Base-by-base conservation (phyloP, 1,284 basidiomycete species). In the Pterulicium gracile region DNA sequence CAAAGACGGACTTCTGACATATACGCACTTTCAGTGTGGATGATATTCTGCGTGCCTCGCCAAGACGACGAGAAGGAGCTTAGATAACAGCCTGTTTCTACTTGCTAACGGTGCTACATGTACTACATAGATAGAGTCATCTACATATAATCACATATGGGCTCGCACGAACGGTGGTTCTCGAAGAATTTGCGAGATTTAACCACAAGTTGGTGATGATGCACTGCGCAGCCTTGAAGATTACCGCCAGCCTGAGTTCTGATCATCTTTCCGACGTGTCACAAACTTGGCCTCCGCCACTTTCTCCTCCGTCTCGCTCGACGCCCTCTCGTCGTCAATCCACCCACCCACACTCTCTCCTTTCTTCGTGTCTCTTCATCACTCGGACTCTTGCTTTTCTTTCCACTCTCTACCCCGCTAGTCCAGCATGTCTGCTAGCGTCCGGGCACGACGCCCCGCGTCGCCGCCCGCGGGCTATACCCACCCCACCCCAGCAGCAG, bases 21-120 rank as follows among this genome's bases (percentile, higher is more conserved):
- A 50, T 47, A 49, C 40, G 19, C 36, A 12, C 20, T 44, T 47
- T 18, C 45, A 81, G 80, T 48, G 81, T 83, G 48, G 81, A 83
- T 50, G 77, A 83, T 54, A 83, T 83, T 49, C 66, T 83, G 44
- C 72, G 80, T 39, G 75, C 81, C 5, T 65, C 80, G 23, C 81
- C 80, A 15, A 64, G 81, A 54, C 78, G 63, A 60, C 74, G 81
- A 45, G 80, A 83, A 57, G 80, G 76, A 44, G 75, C 79, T 48
- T 81, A 70, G 50, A 10, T 18, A 7, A 7, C 15, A 39, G n/a
- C 15, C 36, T 39, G 5, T 32, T 10, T 32, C 27, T n/a, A 32
- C n/a, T 10, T n/a, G n/a, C 27, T 32, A n/a, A n/a, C n/a, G n/a
- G 24, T 24, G 15, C 19, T n/a, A 24, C 42, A 21, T 4, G 24